Evolutionary conservation across 345 rosid genomes (phyloP).

Genomic region (Arabidopsis thaliana): TAIR10.1 NC_003076.8:20071001-20071500

Average conservation of each 20-base stretch:
- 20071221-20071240: slow-evolving; percentile 70
- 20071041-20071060: slow-evolving; percentile 62
- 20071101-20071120: slow-evolving; percentile 65
- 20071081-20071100: slow-evolving; percentile 9
- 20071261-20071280: slow-evolving; percentile 60
- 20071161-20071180: slow-evolving; percentile 71
- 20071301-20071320: not conserved
- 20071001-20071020: slow-evolving; percentile 82
- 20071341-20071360: not conserved
- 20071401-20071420: not conserved
- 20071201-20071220: slow-evolving; percentile 64
- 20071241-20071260: slow-evolving; percentile 58
- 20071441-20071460: not conserved
- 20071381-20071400: slow-evolving; percentile 5
- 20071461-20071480: too few species aligned
- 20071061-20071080: slow-evolving; percentile 15
- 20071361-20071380: not conserved
- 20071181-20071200: slow-evolving; percentile 64
- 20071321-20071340: slow-evolving; percentile 4
- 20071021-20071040: slow-evolving; percentile 86
- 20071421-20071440: slow-evolving; percentile 7
- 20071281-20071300: slow-evolving; percentile 49
- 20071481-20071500: too few species aligned
- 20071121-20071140: slow-evolving; percentile 90
- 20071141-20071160: slow-evolving; percentile 67